These are phyloP conservation scores for Coemansia sp. DNA, from an alignment of 192 early-diverging fungal species.

Conservation along the genomic window DNA sequence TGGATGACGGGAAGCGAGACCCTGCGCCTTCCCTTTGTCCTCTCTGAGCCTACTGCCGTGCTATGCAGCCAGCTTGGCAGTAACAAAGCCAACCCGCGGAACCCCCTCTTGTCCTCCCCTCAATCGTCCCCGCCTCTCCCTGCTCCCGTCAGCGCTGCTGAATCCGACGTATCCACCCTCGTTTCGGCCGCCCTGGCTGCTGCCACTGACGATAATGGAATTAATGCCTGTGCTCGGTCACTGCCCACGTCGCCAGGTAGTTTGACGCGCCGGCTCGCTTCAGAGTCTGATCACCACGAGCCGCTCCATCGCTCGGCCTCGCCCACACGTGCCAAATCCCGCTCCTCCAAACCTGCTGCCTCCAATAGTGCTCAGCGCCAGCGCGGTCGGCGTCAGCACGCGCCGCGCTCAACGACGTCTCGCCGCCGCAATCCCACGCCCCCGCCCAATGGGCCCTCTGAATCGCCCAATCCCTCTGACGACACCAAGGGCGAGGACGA, in stretches of 20 bases:
- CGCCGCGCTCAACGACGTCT: not conserved
- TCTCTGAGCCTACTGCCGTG: conserved; percentile 3
- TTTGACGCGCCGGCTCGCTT: not conserved
- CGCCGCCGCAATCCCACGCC: conserved; percentile 7
- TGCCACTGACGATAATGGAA: not conserved
- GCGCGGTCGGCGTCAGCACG: not conserved
- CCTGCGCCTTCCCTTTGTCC: conserved; percentile 33
- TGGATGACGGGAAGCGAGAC: conserved; percentile 49
- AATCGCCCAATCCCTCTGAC: conserved; percentile 7
- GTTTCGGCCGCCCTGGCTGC: conserved; percentile 5
- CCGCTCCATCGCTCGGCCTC: not conserved
- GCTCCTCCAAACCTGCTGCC: not conserved
- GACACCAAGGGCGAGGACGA: not conserved
- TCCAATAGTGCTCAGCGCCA: not conserved
- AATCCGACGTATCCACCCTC: conserved; percentile 37
- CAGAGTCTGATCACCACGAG: conserved; percentile 4
- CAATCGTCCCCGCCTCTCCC: conserved; percentile 1
- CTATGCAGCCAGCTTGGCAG: not conserved
- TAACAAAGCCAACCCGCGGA: not conserved
- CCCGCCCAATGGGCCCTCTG: conserved; percentile 1
- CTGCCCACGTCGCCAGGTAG: not conserved
- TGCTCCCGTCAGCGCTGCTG: conserved; percentile 8
- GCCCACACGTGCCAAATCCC: not conserved
- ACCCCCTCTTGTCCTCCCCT: not conserved
- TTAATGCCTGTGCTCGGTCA: not conserved